Evolutionary conservation across 345 rosid species (phyloP).

Genomic region (Eucalyptus polybractea): DNA sequence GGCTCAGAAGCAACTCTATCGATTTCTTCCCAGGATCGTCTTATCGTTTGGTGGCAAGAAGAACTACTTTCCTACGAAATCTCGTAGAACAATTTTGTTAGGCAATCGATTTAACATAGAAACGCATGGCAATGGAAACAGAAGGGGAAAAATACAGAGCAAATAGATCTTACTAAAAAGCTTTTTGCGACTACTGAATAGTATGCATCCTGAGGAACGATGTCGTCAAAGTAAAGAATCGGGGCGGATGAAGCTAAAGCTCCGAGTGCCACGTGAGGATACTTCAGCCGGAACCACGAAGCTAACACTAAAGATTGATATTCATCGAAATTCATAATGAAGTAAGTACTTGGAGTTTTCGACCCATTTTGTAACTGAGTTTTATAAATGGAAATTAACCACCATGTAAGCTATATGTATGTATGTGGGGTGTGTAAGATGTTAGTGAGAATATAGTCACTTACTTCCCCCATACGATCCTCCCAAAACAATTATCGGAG

Average conservation of each 20-base stretch:
- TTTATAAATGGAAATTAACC: not conserved
- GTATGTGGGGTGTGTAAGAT: not conserved
- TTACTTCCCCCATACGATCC: slow-evolving; percentile 41
- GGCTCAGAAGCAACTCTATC: slow-evolving; percentile 3
- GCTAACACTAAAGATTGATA: slow-evolving; percentile 5
- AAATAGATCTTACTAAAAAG: slow-evolving; percentile 3
- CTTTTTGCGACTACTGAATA: not conserved
- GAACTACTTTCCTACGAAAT: slow-evolving; percentile 10
- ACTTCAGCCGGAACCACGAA: slow-evolving; percentile 17
- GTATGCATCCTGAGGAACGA: slow-evolving; percentile 5
- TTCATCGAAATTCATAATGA: not conserved
- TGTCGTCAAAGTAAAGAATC: slow-evolving; percentile 8
- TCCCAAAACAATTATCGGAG: slow-evolving; percentile 24
- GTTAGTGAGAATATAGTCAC: not conserved
- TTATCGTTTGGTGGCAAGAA: slow-evolving; percentile 10
- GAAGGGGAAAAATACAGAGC: not conserved
- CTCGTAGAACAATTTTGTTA: not conserved
- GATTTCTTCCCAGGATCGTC: slow-evolving; percentile 11
- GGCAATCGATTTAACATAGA: not conserved
- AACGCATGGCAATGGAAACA: not conserved
- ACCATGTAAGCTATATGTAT: not conserved
- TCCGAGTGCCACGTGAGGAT: slow-evolving; percentile 16
- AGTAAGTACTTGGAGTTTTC: not conserved
- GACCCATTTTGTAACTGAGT: not conserved
- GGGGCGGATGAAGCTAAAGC: slow-evolving; percentile 33